Evolutionary conservation across 2,329 filamentous ascomycete genomes (phyloP).

Genomic region (Colletotrichum agaves): DNA sequence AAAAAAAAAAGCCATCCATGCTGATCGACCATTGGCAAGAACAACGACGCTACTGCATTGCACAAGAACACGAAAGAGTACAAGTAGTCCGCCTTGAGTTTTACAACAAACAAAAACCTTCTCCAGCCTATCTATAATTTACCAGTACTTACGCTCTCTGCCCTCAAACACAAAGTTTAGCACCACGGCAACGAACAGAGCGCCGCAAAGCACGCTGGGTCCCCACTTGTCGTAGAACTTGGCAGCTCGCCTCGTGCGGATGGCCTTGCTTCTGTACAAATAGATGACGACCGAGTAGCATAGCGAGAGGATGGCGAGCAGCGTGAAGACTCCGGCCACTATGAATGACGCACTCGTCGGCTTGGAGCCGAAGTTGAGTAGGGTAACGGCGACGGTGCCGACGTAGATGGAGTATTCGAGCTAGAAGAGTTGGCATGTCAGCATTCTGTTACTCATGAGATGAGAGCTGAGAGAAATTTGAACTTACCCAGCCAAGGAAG

Average conservation of each 20-base stretch:
- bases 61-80: conserved; percentile 1
- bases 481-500: conserved; percentile 88
- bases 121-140: not conserved
- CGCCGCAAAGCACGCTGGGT: conserved; percentile 78
- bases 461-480: not conserved
- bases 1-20: conserved; percentile 8
- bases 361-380: conserved; percentile 81
- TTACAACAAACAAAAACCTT: not conserved
- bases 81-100: not conserved
- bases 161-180: conserved; percentile 85
- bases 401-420: conserved; percentile 97
- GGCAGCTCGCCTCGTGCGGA: conserved; percentile 84
- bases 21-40: not conserved
- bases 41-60: not conserved
- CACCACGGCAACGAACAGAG: conserved; percentile 78
- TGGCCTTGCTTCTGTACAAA: conserved; percentile 87
- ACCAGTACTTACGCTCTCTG: conserved; percentile 68
- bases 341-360: conserved; percentile 69
- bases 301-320: conserved; percentile 81
- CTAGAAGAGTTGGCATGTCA: conserved; percentile 52
- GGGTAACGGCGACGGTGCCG: conserved; percentile 83
- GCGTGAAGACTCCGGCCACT: conserved; percentile 81
- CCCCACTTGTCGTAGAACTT: conserved; percentile 93
- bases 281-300: conserved; percentile 87
- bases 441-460: not conserved